These are phyloP conservation scores for Austroboletus festivus DNA, from an alignment of 768 basidiomycete genomes.

Conservation along the genomic window DNA sequence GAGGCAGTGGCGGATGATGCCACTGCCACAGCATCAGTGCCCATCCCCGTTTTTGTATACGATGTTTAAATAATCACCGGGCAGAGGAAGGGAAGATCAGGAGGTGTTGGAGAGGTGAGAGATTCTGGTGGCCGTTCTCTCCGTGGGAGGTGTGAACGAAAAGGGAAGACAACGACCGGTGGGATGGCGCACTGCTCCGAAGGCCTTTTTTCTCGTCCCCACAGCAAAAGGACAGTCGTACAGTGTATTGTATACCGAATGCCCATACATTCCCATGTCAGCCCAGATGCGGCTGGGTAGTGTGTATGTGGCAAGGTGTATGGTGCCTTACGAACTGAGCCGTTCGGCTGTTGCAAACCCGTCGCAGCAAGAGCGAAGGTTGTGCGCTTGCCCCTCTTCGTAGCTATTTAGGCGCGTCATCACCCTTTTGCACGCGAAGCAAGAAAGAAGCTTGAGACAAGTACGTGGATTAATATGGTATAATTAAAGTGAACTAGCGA, in stretches of 20 bases:
- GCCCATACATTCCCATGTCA: neutral
- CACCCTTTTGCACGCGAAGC: neutral
- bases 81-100: too few species aligned
- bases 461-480: conserved; percentile 32
- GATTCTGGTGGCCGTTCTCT: neutral
- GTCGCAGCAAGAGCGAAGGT: neutral
- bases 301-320: neutral
- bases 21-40: too few species aligned
- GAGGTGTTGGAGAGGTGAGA: too few species aligned
- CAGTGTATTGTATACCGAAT: neutral
- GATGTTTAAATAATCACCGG: too few species aligned
- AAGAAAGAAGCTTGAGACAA: neutral
- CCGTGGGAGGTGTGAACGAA: neutral
- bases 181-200: neutral
- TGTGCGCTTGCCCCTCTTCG: neutral
- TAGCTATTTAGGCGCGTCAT: neutral
- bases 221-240: neutral
- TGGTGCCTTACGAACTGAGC: neutral
- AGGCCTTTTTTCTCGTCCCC: neutral
- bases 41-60: too few species aligned
- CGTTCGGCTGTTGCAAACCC: neutral
- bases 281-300: neutral
- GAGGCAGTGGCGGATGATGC: too few species aligned
- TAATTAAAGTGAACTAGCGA: conserved; percentile 30
- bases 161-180: neutral